phyloP scores from a whole-genome alignment of 495 filamentous ascomycete genomes.

The Melanomma pulvis-pyrius region DNA sequence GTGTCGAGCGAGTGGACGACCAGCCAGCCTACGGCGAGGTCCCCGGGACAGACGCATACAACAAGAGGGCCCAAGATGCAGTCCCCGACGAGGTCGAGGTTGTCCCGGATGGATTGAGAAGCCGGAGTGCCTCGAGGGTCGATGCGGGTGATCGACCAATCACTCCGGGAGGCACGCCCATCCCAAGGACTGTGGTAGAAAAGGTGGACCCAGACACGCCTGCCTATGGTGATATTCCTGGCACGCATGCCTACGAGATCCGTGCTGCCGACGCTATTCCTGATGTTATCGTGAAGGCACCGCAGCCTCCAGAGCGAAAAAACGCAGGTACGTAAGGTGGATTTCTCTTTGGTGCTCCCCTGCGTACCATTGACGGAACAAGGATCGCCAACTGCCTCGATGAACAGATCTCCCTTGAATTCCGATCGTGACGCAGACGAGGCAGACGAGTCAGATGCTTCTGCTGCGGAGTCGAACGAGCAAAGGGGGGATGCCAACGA shows the following conservation, averaged over 20 bases:
- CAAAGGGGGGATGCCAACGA: constrained; percentile 45
- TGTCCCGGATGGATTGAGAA: constrained; percentile 58
- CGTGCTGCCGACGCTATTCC: constrained; percentile 82
- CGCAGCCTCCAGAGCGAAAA: constrained; percentile 54
- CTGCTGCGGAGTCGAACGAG: constrained; percentile 48
- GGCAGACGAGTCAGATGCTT: constrained; percentile 21
- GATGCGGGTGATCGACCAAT: constrained; percentile 44
- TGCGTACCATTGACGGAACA: constrained; percentile 61
- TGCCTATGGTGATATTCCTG: constrained; percentile 85
- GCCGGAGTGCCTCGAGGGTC: constrained; percentile 52
- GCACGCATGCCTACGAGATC: constrained; percentile 74
- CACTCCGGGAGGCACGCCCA: constrained; percentile 61
- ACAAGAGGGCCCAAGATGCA: constrained; percentile 61
- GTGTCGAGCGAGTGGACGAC: constrained; percentile 62
- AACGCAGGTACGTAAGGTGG: constrained; percentile 53
- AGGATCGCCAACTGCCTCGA: constrained; percentile 55
- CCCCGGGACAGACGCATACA: constrained; percentile 63
- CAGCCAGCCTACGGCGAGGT: constrained; percentile 62
- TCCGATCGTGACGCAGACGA: constrained; percentile 16
- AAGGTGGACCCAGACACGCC: constrained; percentile 67
- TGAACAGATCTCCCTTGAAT: constrained; percentile 41
- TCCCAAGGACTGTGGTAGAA: constrained; percentile 83
- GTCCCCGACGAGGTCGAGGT: constrained; percentile 68
- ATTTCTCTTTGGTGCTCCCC: constrained; percentile 45
- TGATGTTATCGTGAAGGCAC: constrained; percentile 62